Evolutionary conservation across 257 asterid species (phyloP).

Genomic region (Penstemon davidsonii): DNA sequence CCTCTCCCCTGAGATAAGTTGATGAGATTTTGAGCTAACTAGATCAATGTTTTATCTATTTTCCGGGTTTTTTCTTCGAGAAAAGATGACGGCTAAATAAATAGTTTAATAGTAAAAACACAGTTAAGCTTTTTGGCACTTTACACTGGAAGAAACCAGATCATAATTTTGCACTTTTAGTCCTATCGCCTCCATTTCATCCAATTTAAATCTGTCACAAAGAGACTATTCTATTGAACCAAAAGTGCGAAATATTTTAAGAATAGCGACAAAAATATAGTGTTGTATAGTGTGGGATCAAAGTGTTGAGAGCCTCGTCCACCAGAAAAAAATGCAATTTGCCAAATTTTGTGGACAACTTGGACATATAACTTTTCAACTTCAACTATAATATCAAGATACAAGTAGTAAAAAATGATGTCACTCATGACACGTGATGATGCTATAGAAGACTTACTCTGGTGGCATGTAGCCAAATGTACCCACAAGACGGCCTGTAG

Average conservation of each 20-base stretch:
- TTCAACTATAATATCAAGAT: constrained; percentile 3
- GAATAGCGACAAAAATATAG: too few relatives aligned
- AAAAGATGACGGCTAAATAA: too few relatives aligned
- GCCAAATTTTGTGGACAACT: neutral
- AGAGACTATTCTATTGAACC: too few relatives aligned
- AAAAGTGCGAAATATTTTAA: too few relatives aligned
- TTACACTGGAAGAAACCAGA: neutral
- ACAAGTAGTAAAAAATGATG: neutral
- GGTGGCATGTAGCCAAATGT: constrained; percentile 99
- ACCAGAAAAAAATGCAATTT: too few relatives aligned
- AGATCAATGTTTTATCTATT: too few relatives aligned
- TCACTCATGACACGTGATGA: neutral
- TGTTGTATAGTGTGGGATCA: too few relatives aligned
- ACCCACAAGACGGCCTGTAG: constrained; percentile 87
- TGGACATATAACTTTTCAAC: neutral
- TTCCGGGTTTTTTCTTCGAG: too few relatives aligned
- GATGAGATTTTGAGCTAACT: neutral
- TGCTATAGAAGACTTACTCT: constrained; percentile 59
- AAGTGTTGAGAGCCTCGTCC: too few relatives aligned
- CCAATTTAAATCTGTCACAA: too few relatives aligned
- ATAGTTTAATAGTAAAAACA: neutral
- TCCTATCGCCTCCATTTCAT: too few relatives aligned
- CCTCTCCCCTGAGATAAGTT: neutral
- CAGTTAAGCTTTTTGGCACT: neutral
- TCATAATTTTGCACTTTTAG: neutral